Conservation (phyloP, 139 green algal species). For the Chlorella sp. region DNA sequence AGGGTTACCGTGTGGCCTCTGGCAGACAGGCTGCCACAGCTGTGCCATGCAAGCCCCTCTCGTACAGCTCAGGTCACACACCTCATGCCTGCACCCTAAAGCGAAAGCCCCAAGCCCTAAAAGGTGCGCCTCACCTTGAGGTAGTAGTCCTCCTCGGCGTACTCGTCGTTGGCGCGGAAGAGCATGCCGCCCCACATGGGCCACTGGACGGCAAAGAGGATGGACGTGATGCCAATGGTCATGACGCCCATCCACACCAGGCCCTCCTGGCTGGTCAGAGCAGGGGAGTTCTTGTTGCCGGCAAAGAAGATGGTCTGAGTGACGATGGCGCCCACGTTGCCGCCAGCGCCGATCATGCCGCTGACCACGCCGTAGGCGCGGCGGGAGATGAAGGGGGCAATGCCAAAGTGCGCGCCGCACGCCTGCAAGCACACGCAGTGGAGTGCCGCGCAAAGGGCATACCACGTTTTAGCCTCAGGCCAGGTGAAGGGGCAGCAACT, state of each 20-base stretch:
- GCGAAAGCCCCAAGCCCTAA: neutral
- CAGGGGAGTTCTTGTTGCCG: constrained; percentile 3
- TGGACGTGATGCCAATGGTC: constrained; percentile 63
- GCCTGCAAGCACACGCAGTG: constrained; percentile 12
- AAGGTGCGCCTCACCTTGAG: constrained; percentile 8
- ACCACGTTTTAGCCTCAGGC: no score
- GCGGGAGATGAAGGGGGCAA: constrained; percentile 85
- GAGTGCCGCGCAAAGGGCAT: no score
- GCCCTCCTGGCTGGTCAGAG: no score
- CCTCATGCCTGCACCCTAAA: no score
- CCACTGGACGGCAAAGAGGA: constrained; percentile 76
- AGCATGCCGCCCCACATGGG: constrained; percentile 92
- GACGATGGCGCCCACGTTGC: constrained; percentile 80
- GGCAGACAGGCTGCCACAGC: neutral
- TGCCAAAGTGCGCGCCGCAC: constrained; percentile 64
- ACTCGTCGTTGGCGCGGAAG: constrained; percentile 35
- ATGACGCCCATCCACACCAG: constrained; percentile 85
- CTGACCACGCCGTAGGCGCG: constrained; percentile 73
- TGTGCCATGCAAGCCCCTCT: neutral
- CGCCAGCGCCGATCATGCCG: constrained; percentile 86
- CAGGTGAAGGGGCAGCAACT: no score
- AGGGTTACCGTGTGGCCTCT: neutral
- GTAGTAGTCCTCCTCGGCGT: constrained; percentile 90
- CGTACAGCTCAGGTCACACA: no score
- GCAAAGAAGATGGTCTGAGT: constrained; percentile 89